Percentiles rank a stretch among this genome's conserved stretches.
These are phyloP conservation scores for Ceratocystis diversiconidia DNA, from an alignment of 2,329 filamentous ascomycete genomes.

Conservation along the genomic window DNA sequence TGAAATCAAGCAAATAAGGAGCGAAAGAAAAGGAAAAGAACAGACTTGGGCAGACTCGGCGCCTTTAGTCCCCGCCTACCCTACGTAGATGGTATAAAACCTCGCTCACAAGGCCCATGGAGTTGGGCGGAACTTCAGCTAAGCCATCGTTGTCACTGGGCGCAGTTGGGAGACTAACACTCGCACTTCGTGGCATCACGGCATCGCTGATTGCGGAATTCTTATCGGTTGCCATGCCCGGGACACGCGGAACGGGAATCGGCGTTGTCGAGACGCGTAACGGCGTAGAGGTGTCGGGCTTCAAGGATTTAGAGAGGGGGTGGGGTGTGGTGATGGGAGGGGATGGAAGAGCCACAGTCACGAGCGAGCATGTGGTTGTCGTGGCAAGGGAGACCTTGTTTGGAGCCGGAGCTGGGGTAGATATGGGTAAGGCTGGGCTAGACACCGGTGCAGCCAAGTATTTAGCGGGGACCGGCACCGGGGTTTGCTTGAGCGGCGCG, in stretches of 20 bases:
- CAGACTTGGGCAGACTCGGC: background rate
- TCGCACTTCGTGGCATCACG: background rate
- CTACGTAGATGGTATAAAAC: conserved; percentile 39
- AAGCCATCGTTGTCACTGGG: conserved; percentile 24
- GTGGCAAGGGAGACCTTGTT: too few relatives aligned
- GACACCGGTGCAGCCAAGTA: conserved; percentile 21
- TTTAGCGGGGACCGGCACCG: conserved; percentile 32
- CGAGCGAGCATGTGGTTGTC: background rate
- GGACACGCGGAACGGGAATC: conserved; percentile 23
- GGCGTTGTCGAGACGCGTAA: conserved; percentile 21
- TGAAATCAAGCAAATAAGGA: background rate
- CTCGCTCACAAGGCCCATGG: conserved; percentile 37
- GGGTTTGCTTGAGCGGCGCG: conserved; percentile 27
- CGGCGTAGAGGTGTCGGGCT: background rate
- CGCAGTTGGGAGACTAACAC: conserved; percentile 3
- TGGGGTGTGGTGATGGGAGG: background rate
- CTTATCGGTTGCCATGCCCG: background rate
- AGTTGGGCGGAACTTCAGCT: conserved; percentile 31
- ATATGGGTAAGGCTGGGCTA: background rate
- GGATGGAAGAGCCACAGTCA: background rate
- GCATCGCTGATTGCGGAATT: background rate
- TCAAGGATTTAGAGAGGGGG: background rate
- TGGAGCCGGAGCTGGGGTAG: conserved; percentile 11
- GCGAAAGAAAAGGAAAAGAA: background rate
- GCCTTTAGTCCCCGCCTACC: conserved; percentile 21